Evolutionary conservation across 371 early-diverging fungal species (phyloP), one percentile per base, ranked within the genome.

Genomic region (Mucor sp.): DNA sequence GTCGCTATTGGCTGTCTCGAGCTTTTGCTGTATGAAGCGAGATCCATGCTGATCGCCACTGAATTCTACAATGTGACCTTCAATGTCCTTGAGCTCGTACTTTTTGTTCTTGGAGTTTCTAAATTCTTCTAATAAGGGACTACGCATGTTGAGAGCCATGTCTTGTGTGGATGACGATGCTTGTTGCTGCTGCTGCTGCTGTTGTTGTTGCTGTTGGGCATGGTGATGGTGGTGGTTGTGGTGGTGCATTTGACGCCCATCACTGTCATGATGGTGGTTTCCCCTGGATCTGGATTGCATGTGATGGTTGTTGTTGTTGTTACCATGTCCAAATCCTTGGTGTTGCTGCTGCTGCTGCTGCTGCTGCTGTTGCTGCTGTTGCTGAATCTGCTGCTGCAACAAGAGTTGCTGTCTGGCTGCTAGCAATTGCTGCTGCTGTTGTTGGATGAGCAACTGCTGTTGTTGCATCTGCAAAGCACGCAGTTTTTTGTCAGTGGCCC

Each of bases 21-120:
- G 85, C 74, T 96, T 97, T 74, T 98, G 99, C 83, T 99, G 99
- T 74, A 99, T 99, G 72, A 99, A 99, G 35, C 99, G 89, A 37
- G 98, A 97, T 0, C 99, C 99, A 70, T 99, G 99, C 77, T 99
- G 99, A 83, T 99, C 99, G 65, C 97, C 96, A 71, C 96, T 94
- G 65, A 99, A 98, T 74, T 97, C 98, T 21, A 97, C 97, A 74
- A 97, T 91, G 77, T 92, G 89, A n/a, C 92, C 94, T 44, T 87
- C 87, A 81, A 99, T 95, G 73, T 99, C 99, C 87, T 88, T 86
- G 44, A 98, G 85, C 76, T 98, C 97, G 74, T 92, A 96, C 76
- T 95, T 96, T 74, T 91, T 91, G 76, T 85, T 93, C 86, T 96
- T 97, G 82, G 94, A 94, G 76, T 89, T 93, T 69, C 97, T 85